phyloP scores from a whole-genome alignment of 345 rosid genomes.

The Lepidium africanum region DNA sequence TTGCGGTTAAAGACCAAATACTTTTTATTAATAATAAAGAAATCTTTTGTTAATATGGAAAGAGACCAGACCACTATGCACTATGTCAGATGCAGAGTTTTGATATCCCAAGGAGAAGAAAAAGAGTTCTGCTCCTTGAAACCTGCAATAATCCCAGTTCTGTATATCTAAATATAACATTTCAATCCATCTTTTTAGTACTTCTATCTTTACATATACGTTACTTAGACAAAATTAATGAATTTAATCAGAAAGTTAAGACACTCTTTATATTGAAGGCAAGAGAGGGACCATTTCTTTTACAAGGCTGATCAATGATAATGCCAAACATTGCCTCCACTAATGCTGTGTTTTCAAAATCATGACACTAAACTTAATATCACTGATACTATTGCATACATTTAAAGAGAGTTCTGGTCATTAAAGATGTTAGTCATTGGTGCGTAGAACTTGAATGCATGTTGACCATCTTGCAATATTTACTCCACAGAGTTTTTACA shows the following conservation, averaged over 20 bases:
- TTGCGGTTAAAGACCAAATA: slow-evolving; percentile 15
- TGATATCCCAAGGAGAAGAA: background rate
- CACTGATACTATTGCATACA: slow-evolving; percentile 2
- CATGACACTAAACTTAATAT: slow-evolving; percentile 15
- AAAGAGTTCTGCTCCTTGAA: background rate
- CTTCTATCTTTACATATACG: too few species aligned
- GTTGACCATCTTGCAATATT: slow-evolving; percentile 25
- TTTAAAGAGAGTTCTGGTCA: background rate
- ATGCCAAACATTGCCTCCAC: too few species aligned
- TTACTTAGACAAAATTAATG: too few species aligned
- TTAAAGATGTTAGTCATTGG: slow-evolving; percentile 10
- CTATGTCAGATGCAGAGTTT: background rate
- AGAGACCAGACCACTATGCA: background rate
- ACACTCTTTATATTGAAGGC: too few species aligned
- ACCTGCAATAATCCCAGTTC: too few species aligned
- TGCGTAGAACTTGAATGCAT: slow-evolving; percentile 27
- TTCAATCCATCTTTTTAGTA: too few species aligned
- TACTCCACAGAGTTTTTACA: slow-evolving; percentile 18
- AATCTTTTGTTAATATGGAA: background rate
- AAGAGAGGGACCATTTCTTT: too few species aligned
- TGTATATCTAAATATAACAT: too few species aligned
- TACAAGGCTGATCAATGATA: too few species aligned
- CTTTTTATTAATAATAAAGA: background rate
- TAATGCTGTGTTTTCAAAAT: background rate
- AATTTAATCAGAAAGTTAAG: too few species aligned